Percentiles rank a stretch among this genome's conserved stretches.
Conservation (phyloP, 257 asterid species). For the Solanum bukasovii region DNA sequence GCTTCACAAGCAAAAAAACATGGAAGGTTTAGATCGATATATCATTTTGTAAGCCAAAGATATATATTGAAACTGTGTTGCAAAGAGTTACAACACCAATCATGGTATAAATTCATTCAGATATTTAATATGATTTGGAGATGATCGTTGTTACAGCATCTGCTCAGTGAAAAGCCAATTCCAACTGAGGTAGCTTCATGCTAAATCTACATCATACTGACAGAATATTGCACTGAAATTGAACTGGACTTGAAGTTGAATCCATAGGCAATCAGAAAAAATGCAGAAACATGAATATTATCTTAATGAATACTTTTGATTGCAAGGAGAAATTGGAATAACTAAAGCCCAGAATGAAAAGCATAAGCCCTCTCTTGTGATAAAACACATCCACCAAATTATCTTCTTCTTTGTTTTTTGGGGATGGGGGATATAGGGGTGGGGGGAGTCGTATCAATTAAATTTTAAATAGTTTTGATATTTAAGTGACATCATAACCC, state of each 20-base stretch:
- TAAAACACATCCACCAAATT: not conserved
- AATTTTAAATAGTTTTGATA: not conserved
- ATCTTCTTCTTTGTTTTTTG: not conserved
- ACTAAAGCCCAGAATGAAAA: not conserved
- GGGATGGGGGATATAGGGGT: not conserved
- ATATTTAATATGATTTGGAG: not conserved
- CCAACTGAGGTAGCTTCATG: not conserved
- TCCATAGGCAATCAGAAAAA: not conserved
- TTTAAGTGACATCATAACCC: not conserved
- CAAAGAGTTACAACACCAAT: not conserved
- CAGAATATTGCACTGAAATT: not conserved
- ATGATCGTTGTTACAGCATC: not conserved
- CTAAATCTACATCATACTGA: not conserved
- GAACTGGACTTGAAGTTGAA: not conserved
- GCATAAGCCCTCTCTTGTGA: not conserved
- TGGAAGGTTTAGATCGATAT: not conserved
- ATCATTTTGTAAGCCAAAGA: not conserved
- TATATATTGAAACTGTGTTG: not conserved
- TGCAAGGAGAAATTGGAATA: not conserved
- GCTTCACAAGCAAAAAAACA: constrained; percentile 31
- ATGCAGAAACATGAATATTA: not conserved
- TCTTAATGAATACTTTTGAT: not conserved
- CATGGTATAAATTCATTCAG: not conserved
- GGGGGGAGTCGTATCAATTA: not conserved
- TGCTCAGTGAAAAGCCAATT: not conserved